Conservation (phyloP, 768 basidiomycete genomes). For the Thelephora ganbajun region DNA sequence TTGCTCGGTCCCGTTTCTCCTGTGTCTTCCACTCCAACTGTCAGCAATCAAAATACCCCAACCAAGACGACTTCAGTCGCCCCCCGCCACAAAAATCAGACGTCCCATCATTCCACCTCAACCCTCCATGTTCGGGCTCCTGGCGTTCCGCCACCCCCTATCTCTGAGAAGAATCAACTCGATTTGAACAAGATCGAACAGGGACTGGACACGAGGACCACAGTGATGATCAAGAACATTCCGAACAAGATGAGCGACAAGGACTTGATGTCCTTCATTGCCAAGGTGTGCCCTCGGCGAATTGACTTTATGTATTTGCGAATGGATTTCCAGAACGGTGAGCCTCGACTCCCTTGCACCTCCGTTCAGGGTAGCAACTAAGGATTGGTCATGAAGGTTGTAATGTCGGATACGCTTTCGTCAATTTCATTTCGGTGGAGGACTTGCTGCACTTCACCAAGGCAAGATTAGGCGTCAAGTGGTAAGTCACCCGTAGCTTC, state of each 20-base stretch:
- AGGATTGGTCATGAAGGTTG: slow-evolving; percentile 31
- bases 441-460: slow-evolving; percentile 69
- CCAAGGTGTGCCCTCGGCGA: slow-evolving; percentile 54
- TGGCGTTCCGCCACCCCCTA: neutral
- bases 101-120: neutral
- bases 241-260: slow-evolving; percentile 83
- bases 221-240: slow-evolving; percentile 86
- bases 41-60: neutral
- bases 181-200: slow-evolving; percentile 61
- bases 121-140: neutral
- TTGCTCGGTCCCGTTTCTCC: neutral
- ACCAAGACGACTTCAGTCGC: neutral
- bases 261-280: slow-evolving; percentile 55
- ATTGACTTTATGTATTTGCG: slow-evolving; percentile 83
- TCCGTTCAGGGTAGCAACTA: neutral
- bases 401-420: slow-evolving; percentile 77
- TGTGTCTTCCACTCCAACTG: neutral
- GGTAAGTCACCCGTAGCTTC: slow-evolving; percentile 31
- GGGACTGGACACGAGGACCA: slow-evolving; percentile 69
- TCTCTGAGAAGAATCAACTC: slow-evolving; percentile 37
- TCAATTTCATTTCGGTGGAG: slow-evolving; percentile 74
- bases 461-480: slow-evolving; percentile 64
- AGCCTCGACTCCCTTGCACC: slow-evolving; percentile 7
- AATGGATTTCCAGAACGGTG: slow-evolving; percentile 78
- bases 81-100: neutral